These are phyloP conservation scores for Pterocarpus santalinus DNA, from an alignment of 306 rosid genomes.

Conservation along the genomic window DNA sequence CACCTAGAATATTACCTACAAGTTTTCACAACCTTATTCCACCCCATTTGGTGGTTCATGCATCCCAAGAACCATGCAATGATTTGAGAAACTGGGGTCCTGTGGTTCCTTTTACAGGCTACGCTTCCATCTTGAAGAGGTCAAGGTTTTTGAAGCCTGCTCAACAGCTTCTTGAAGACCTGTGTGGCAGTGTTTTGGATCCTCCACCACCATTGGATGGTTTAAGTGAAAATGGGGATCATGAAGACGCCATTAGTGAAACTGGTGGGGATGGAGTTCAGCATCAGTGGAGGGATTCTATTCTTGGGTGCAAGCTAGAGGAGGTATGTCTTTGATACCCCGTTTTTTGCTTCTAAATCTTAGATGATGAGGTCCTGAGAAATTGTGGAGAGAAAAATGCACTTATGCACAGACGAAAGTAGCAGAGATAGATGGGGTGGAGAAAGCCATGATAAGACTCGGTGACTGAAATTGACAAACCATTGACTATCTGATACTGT, in stretches of 20 bases:
- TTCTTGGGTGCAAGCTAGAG: conserved; percentile 2
- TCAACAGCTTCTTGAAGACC: conserved; percentile 17
- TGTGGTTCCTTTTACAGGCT: conserved; percentile 8
- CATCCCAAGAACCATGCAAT: neutral
- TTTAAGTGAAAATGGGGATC: neutral
- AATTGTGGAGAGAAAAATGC: no score
- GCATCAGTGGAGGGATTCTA: conserved; percentile 11
- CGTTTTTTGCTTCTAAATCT: neutral
- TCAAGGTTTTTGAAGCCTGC: conserved; percentile 12
- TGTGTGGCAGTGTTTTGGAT: conserved; percentile 11
- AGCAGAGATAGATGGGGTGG: no score
- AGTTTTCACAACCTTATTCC: neutral
- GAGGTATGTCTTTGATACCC: neutral
- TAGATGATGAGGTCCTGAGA: no score
- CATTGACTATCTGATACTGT: no score
- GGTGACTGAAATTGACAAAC: no score
- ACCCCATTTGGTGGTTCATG: neutral
- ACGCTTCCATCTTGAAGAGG: neutral
- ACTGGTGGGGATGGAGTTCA: neutral
- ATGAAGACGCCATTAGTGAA: neutral
- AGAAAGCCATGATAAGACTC: no score
- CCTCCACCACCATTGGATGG: neutral
- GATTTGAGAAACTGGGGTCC: conserved; percentile 7
- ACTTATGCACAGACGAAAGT: no score
- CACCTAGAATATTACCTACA: neutral